A percentile compares a stretch with the other conserved stretches of the same genome.
These are phyloP conservation scores for Aspergillus phoenicis DNA, from an alignment of 2,329 filamentous ascomycete genomes.

Conservation along the genomic window DNA sequence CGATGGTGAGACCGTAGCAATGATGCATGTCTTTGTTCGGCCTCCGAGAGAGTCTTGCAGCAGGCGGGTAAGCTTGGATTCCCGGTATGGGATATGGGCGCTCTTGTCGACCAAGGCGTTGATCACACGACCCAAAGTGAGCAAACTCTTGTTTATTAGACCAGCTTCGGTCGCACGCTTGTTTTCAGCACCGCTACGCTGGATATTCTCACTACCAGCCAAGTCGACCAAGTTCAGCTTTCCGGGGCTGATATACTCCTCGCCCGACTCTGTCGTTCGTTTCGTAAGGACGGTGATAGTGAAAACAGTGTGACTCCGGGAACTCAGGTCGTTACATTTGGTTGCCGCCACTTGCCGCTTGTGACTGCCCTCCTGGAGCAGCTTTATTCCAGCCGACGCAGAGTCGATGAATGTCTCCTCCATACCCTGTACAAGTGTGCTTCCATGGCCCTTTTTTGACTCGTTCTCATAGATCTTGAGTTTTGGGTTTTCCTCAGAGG, in stretches of 20 bases:
- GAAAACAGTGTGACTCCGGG: conserved; percentile 95
- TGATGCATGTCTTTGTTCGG: conserved; percentile 96
- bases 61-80: conserved; percentile 92
- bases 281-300: conserved; percentile 93
- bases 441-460: conserved; percentile 71
- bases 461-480: conserved; percentile 92
- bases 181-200: conserved; percentile 94
- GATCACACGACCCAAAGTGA: conserved; percentile 94
- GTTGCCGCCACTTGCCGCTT: conserved; percentile 98
- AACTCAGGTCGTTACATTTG: conserved; percentile 99
- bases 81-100: conserved; percentile 86
- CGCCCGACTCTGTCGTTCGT: conserved; percentile 75
- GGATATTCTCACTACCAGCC: conserved; percentile 96
- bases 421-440: conserved; percentile 94
- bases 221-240: conserved; percentile 97
- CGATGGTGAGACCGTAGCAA: conserved; percentile 91
- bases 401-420: conserved; percentile 91
- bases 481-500: conserved; percentile 78
- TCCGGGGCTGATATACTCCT: conserved; percentile 86
- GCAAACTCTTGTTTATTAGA: conserved; percentile 94
- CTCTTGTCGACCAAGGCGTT: conserved; percentile 92
- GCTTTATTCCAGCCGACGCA: conserved; percentile 81
- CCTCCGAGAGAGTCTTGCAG: conserved; percentile 96
- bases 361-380: conserved; percentile 85
- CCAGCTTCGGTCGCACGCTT: conserved; percentile 95